Evolutionary conservation across 192 early-diverging fungal genomes (phyloP).

Genomic region (Piromyces finnis): DNA sequence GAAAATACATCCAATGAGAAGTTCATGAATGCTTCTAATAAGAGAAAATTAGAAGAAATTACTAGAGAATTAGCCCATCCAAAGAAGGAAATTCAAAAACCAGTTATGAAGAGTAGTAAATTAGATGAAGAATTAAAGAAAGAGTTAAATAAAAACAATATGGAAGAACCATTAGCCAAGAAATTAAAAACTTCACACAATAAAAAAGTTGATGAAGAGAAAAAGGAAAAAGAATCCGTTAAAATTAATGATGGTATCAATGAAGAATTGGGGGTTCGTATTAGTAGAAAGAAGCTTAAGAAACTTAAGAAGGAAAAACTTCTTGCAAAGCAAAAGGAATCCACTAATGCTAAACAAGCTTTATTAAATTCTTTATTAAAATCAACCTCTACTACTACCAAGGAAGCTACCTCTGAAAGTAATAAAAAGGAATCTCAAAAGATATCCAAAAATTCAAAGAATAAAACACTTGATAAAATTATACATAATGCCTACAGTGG

Average conservation of each 20-base stretch:
- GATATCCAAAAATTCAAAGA: not conserved
- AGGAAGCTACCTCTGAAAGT: not conserved
- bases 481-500: not conserved
- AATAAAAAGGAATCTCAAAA: not conserved
- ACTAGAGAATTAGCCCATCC: not conserved
- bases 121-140: not conserved
- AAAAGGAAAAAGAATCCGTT: not conserved
- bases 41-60: not conserved
- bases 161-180: not conserved
- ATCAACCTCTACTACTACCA: not conserved
- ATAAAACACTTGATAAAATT: not conserved
- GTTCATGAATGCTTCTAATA: not conserved
- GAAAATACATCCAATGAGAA: not conserved
- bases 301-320: not conserved
- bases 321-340: not conserved
- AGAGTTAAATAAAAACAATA: not conserved
- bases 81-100: not conserved
- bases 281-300: not conserved
- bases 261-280: not conserved
- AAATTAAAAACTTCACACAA: not conserved
- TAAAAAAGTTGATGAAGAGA: not conserved
- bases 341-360: not conserved
- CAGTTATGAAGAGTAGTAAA: not conserved
- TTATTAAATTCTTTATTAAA: not conserved
- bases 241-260: too few species aligned